Base-by-base conservation (phyloP, 495 filamentous ascomycete species). In the Glonium stellatum region DNA sequence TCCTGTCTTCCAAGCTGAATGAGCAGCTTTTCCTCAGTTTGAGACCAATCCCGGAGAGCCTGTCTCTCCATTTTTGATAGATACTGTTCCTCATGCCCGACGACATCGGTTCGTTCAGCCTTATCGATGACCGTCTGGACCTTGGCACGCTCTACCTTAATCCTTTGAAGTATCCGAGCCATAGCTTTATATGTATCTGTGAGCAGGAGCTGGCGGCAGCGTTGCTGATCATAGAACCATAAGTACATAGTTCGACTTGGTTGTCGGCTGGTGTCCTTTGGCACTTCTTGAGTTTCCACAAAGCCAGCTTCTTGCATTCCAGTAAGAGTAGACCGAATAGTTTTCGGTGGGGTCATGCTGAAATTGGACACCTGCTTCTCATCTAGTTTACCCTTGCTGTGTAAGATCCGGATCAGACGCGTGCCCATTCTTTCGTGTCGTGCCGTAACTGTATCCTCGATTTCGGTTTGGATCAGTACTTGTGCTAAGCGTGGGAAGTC, bases 221-320 rank as follows among this genome's bases (percentile, higher is more conserved):
- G 82, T 19, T 90, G 84, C 0, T 78, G 72, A 66, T 97, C 93
- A 70, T 87, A 95, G 75, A 82, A 95, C 87, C 90, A 97, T 22
- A 97, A 79, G 70, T 87, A 97, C 39, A 92, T 84, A 0, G 89
- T 92, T 36, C 88, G 84, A 52, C 80, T 84, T 10, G 90, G 84
- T 51, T 88, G 81, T 1, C 89, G 85, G 52, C 84, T 86, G 51
- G 78, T 79, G 64, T 97, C 92, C 47, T 85, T 85, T 4, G 93
- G 93, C 0, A 97, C 85, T 75, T 99, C 93, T 69, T 97, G 95
- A 10, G 91, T 77, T 59, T 96, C 87, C 18, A 96, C 79, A 59
- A 92, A 86, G 4, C 93, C 92, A 25, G 82, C 80, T 64, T 84
- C 81, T 61, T 95, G 87, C 79, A 99, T 87, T 57, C 81, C 81